phyloP scores from a whole-genome alignment of 2,329 filamentous ascomycete genomes.

The Alternaria sp. region DNA sequence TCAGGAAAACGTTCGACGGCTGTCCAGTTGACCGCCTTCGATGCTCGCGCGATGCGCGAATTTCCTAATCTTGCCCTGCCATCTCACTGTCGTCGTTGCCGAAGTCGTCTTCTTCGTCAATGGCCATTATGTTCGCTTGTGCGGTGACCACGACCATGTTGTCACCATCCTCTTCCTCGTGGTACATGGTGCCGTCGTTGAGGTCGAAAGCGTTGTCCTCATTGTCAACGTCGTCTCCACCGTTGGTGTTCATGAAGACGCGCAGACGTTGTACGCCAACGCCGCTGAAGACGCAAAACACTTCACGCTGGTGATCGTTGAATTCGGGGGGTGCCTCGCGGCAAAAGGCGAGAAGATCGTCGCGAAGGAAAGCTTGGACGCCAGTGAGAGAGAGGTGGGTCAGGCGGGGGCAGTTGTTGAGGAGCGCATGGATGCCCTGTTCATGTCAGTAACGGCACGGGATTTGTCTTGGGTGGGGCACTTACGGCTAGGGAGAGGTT shows the following conservation, averaged over 20 bases:
- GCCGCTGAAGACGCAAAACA: conserved; percentile 98
- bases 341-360: conserved; percentile 85
- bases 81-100: conserved; percentile 55
- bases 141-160: conserved; percentile 46
- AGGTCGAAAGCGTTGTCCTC: conserved; percentile 23
- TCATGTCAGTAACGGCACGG: conserved; percentile 8
- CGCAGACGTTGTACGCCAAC: conserved; percentile 79
- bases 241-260: conserved; percentile 71
- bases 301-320: conserved; percentile 89
- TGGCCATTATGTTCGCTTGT: conserved; percentile 46
- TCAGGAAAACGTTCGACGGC: neutral
- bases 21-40: neutral
- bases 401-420: conserved; percentile 89
- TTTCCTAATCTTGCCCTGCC: conserved; percentile 41
- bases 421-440: conserved; percentile 85
- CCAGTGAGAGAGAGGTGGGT: conserved; percentile 95
- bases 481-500: conserved; percentile 80
- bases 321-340: conserved; percentile 90
- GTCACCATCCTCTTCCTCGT: conserved; percentile 42
- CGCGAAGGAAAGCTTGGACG: conserved; percentile 85
- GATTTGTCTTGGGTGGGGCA: neutral
- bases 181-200: conserved; percentile 39
- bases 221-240: conserved; percentile 20
- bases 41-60: neutral
- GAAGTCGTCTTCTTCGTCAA: conserved; percentile 54